These are phyloP conservation scores for Cladosporium halotolerans DNA, from an alignment of 2,329 filamentous ascomycete genomes.

Conservation along the genomic window DNA sequence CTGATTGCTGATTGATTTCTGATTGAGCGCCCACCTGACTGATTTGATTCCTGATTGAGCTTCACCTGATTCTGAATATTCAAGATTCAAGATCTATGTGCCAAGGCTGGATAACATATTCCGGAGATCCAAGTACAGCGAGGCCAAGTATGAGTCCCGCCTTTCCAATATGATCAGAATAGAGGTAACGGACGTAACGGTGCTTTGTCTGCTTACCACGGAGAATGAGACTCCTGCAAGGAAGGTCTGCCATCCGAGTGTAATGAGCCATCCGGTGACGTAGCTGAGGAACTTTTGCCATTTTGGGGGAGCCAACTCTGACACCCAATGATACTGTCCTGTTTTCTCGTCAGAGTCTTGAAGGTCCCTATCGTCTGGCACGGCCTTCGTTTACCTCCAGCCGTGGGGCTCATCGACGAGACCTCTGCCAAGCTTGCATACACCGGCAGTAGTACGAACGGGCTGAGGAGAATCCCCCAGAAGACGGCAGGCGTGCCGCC, in stretches of 20 bases:
- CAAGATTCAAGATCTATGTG: too few species aligned
- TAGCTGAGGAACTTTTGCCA: slow-evolving; percentile 23
- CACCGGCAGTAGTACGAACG: slow-evolving; percentile 12
- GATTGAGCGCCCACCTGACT: too few species aligned
- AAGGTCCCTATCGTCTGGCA: too few species aligned
- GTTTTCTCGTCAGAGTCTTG: too few species aligned
- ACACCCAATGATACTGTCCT: slow-evolving; percentile 25
- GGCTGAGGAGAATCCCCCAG: slow-evolving; percentile 14
- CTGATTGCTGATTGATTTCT: too few species aligned
- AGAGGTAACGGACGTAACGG: slow-evolving; percentile 22
- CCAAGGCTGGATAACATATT: slow-evolving; percentile 10
- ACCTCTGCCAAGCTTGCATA: slow-evolving; percentile 20
- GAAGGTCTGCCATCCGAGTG: slow-evolving; percentile 20
- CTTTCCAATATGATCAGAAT: neutral
- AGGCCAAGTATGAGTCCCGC: neutral
- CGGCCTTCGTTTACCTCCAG: neutral
- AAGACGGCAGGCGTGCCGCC: slow-evolving; percentile 20
- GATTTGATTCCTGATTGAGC: too few species aligned
- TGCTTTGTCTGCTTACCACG: neutral
- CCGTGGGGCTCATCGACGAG: slow-evolving; percentile 13
- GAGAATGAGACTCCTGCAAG: slow-evolving; percentile 35
- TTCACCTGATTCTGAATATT: too few species aligned
- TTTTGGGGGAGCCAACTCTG: slow-evolving; percentile 25
- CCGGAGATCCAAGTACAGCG: neutral
- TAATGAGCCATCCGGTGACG: slow-evolving; percentile 29